Conservation (phyloP, 495 filamentous ascomycete species). For the Hypomontagnella submonticulosa region DNA sequence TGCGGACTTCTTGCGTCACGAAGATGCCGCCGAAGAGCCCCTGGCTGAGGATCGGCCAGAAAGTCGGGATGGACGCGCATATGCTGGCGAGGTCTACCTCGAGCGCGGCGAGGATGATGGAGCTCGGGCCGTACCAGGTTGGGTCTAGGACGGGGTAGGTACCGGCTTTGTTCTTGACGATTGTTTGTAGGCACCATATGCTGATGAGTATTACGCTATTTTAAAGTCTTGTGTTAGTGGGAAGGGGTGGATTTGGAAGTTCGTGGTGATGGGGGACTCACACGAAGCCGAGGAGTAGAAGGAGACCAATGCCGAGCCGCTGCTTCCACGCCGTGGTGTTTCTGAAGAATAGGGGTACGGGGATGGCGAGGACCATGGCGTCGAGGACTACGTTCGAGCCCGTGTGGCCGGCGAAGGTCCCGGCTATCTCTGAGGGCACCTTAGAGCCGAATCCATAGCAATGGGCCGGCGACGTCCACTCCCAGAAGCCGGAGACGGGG, state of each 20-base stretch:
- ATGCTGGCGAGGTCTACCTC: slow-evolving; percentile 54
- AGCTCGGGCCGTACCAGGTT: slow-evolving; percentile 45
- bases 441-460: slow-evolving; percentile 50
- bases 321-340: slow-evolving; percentile 40
- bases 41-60: slow-evolving; percentile 45
- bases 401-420: slow-evolving; percentile 43
- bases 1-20: slow-evolving; percentile 46
- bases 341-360: slow-evolving; percentile 45
- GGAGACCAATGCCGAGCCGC: slow-evolving; percentile 40
- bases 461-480: slow-evolving; percentile 21
- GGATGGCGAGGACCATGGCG: slow-evolving; percentile 45
- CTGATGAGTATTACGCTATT: slow-evolving; percentile 43
- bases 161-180: slow-evolving; percentile 43
- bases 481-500: slow-evolving; percentile 47
- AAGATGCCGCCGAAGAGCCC: slow-evolving; percentile 42
- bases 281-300: slow-evolving; percentile 43
- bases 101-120: slow-evolving; percentile 48
- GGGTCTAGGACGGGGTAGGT: slow-evolving; percentile 46
- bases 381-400: slow-evolving; percentile 44
- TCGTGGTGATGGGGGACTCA: slow-evolving; percentile 16
- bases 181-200: slow-evolving; percentile 43
- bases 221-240: background rate
- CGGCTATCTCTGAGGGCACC: slow-evolving; percentile 32
- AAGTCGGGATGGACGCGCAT: slow-evolving; percentile 50
- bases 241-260: background rate